phyloP scores from a whole-genome alignment of 1,139 yeast species.

The Pichia sp. region DNA sequence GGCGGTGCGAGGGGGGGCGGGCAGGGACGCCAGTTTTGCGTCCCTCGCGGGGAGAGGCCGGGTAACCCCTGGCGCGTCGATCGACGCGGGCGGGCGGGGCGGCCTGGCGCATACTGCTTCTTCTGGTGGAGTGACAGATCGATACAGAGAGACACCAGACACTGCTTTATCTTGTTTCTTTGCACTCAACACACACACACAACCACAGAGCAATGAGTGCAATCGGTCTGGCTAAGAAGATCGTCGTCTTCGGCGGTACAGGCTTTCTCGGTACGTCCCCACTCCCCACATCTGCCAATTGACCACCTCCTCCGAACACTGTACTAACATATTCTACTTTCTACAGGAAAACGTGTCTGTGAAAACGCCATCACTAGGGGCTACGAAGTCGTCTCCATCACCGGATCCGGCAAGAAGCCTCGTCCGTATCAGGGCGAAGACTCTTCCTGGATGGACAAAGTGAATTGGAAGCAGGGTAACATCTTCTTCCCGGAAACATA shows the following conservation, averaged over 20 bases:
- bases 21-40: no score
- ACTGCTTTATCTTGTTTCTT: no score
- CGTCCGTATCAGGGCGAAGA: conserved; percentile 32
- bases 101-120: no score
- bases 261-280: conserved; percentile 70
- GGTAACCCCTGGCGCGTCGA: conserved; percentile 5
- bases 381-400: conserved; percentile 58
- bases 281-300: no score
- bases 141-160: no score
- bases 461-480: conserved; percentile 69
- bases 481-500: conserved; percentile 65
- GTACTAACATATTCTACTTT: background rate
- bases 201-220: no score
- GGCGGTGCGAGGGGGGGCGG: background rate
- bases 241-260: conserved; percentile 82
- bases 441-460: conserved; percentile 52
- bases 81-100: no score
- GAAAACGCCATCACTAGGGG: conserved; percentile 65
- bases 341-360: conserved; percentile 66
- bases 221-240: conserved; percentile 16
- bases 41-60: no score
- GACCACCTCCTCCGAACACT: no score
- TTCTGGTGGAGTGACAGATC: no score
- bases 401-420: conserved; percentile 59
- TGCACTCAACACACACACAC: no score